These are phyloP conservation scores for Volutella citrinella DNA, from an alignment of 2,329 filamentous ascomycete species.

Conservation along the genomic window DNA sequence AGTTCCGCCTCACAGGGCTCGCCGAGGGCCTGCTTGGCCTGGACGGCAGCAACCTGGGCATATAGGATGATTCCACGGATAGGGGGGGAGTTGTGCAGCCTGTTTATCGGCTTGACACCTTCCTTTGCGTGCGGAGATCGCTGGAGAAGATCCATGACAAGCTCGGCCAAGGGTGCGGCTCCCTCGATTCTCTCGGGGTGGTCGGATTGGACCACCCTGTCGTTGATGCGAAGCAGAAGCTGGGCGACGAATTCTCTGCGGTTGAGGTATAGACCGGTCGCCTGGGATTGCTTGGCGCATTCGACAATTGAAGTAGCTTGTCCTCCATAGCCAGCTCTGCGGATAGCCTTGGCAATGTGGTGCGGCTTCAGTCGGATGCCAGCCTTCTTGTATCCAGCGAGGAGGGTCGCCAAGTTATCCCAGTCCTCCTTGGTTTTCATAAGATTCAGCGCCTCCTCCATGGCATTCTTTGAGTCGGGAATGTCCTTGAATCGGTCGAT, in stretches of 20 bases:
- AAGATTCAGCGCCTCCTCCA: constrained; percentile 36
- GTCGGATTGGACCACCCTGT: constrained; percentile 38
- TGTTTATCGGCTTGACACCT: constrained; percentile 12
- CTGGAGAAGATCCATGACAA: constrained; percentile 49
- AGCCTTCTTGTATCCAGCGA: constrained; percentile 48
- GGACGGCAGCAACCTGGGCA: constrained; percentile 23
- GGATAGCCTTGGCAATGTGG: constrained; percentile 39
- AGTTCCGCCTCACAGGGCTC: constrained; percentile 23
- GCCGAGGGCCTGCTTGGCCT: constrained; percentile 22
- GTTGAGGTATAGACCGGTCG: constrained; percentile 45
- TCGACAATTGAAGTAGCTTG: constrained; percentile 48
- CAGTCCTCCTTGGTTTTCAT: constrained; percentile 51
- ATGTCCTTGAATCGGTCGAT: constrained; percentile 41
- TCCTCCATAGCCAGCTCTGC: constrained; percentile 38
- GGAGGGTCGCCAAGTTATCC: constrained; percentile 48
- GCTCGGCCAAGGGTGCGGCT: constrained; percentile 44
- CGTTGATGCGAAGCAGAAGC: constrained; percentile 27
- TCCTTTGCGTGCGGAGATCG: constrained; percentile 35
- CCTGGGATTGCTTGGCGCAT: constrained; percentile 42
- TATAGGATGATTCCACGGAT: constrained; percentile 31
- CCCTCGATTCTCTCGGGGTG: too few relatives aligned
- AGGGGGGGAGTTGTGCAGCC: constrained; percentile 23
- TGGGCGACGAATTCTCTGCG: constrained; percentile 36
- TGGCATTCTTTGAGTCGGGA: constrained; percentile 38
- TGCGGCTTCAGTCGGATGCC: constrained; percentile 33